Conservation (phyloP, 345 rosid genomes). For the Isatis tinctoria region DNA sequence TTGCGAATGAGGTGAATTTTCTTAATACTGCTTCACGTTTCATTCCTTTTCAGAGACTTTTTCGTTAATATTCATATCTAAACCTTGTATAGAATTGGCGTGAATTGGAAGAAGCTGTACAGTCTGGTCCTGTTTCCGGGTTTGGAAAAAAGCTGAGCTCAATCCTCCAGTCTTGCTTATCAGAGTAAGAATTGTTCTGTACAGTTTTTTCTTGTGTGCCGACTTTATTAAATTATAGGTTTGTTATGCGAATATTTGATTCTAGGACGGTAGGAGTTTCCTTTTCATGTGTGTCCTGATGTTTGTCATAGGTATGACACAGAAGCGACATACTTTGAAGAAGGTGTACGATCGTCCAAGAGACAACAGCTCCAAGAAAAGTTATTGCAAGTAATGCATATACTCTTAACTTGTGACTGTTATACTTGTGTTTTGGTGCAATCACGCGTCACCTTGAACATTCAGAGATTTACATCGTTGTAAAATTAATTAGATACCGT, state of each 20-base stretch:
- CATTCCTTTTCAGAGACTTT: not conserved
- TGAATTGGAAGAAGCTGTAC: conserved; percentile 69
- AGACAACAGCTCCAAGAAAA: conserved; percentile 84
- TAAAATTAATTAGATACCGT: not conserved
- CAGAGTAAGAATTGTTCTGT: conserved; percentile 53
- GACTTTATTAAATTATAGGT: not conserved
- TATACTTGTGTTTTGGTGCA: conserved; percentile 4
- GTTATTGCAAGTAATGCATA: conserved; percentile 69
- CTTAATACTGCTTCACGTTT: not conserved
- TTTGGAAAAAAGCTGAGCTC: conserved; percentile 85
- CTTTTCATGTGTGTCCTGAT: conserved; percentile 11
- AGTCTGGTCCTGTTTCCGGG: conserved; percentile 61
- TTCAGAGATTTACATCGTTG: not conserved
- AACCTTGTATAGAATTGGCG: conserved; percentile 57
- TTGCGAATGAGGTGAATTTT: conserved; percentile 58
- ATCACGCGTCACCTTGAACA: not conserved
- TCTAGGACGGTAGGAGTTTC: conserved; percentile 2
- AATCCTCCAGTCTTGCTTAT: conserved; percentile 45
- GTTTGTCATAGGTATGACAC: conserved; percentile 59
- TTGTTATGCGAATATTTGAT: conserved; percentile 3
- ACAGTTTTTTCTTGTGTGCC: not conserved
- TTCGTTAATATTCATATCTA: not conserved
- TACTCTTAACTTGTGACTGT: conserved; percentile 4
- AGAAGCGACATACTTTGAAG: conserved; percentile 88
- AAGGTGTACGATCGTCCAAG: conserved; percentile 85